These are phyloP conservation scores for Cryptococcus jaspeensis DNA, from an alignment of 1,284 basidiomycete genomes.

Conservation along the genomic window DNA sequence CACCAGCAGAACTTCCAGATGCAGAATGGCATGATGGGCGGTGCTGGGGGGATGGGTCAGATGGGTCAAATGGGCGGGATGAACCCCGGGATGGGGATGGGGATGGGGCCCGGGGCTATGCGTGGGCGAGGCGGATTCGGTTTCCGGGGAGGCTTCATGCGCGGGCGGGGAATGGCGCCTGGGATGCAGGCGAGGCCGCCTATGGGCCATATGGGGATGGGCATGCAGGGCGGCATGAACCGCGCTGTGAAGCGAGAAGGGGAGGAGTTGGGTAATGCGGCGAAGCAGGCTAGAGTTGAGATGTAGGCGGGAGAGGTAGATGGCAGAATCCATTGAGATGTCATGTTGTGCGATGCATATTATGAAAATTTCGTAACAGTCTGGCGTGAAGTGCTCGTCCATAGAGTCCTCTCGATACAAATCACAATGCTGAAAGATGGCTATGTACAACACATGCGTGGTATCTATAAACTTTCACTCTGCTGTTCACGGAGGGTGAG, in stretches of 20 bases:
- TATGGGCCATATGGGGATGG: background rate
- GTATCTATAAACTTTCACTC: no score
- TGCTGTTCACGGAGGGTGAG: background rate
- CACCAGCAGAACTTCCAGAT: background rate
- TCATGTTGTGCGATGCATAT: background rate
- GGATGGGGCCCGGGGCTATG: conserved; percentile 5
- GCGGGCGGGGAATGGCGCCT: conserved; percentile 1
- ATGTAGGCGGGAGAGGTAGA: background rate
- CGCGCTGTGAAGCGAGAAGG: conserved; percentile 5
- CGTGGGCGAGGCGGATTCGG: conserved; percentile 10
- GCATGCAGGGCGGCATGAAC: background rate
- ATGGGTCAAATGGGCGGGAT: conserved; percentile 2
- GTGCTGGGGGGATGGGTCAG: conserved; percentile 3
- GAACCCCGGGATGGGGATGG: conserved; percentile 10
- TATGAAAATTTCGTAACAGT: background rate
- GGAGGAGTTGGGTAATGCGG: conserved; percentile 4
- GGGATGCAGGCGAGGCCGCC: conserved; percentile 4
- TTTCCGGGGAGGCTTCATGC: background rate
- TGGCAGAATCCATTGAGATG: background rate
- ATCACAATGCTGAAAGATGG: no score
- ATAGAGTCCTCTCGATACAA: no score
- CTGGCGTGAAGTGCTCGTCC: background rate
- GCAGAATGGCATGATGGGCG: conserved; percentile 1
- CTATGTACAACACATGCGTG: background rate
- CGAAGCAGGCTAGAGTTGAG: conserved; percentile 17